Conservation (phyloP, 2,329 filamentous ascomycete species). For the Berkeleyomyces rouxiae region DNA sequence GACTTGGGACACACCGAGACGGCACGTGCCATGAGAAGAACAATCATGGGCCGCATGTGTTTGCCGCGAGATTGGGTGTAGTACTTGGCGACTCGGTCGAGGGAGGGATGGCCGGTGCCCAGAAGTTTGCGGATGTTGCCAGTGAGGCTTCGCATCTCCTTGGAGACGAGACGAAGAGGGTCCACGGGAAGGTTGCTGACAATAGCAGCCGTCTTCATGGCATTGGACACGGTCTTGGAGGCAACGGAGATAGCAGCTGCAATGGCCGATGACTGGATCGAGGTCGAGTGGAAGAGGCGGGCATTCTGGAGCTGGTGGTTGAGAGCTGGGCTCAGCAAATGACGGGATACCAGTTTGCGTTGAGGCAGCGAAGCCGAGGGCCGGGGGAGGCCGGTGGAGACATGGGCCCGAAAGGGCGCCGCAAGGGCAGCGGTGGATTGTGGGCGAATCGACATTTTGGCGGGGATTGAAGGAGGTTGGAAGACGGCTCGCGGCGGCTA, state of each 20-base stretch:
- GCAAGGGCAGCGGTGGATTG: conserved; percentile 8
- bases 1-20: conserved; percentile 60
- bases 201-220: conserved; percentile 43
- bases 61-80: conserved; percentile 95
- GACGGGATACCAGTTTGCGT: conserved; percentile 7
- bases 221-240: conserved; percentile 54
- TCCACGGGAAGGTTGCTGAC: conserved; percentile 56
- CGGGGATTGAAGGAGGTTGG: not conserved
- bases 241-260: conserved; percentile 56
- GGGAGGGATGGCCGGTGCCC: conserved; percentile 81
- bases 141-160: conserved; percentile 91
- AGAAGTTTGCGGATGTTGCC: conserved; percentile 88
- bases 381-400: conserved; percentile 1
- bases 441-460: conserved; percentile 9
- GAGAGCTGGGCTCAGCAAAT: conserved; percentile 6
- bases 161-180: conserved; percentile 75
- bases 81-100: conserved; percentile 94
- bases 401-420: conserved; percentile 3
- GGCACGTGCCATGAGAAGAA: conserved; percentile 89
- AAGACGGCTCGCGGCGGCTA: not conserved
- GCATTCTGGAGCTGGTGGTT: conserved; percentile 15
- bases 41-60: conserved; percentile 84
- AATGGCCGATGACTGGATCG: conserved; percentile 45
- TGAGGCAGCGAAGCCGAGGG: conserved; percentile 4
- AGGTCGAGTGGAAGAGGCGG: conserved; percentile 28